These are phyloP conservation scores for Musa acuminata DNA, from an alignment of 176 grass and related monocot species.

Conservation along the genomic window DNA sequence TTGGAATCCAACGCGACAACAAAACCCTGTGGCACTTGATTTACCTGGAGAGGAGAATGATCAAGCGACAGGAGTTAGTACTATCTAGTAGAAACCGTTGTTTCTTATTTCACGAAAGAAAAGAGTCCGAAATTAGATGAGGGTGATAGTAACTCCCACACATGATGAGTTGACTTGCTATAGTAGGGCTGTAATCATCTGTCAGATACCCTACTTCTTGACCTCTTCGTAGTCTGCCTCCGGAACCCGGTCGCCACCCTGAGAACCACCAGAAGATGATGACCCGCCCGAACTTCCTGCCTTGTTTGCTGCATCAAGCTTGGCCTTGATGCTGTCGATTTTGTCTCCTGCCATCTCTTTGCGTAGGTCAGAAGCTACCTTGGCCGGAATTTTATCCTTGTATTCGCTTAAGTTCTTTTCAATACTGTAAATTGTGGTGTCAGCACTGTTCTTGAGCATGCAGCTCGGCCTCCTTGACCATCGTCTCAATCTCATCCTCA, in stretches of 20 bases:
- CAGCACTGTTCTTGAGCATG: conserved; percentile 58
- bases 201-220: conserved; percentile 27
- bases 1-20: too few species aligned
- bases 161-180: too few species aligned
- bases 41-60: too few species aligned
- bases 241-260: conserved; percentile 38
- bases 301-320: conserved; percentile 57
- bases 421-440: conserved; percentile 63
- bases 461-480: conserved; percentile 72
- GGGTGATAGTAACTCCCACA: too few species aligned
- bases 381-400: conserved; percentile 54
- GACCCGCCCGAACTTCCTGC: conserved; percentile 55
- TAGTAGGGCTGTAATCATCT: too few species aligned
- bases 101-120: too few species aligned
- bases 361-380: conserved; percentile 53
- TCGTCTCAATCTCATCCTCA: conserved; percentile 59
- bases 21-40: too few species aligned
- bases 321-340: conserved; percentile 50
- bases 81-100: too few species aligned
- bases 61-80: too few species aligned
- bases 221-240: conserved; percentile 65
- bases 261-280: conserved; percentile 16
- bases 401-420: conserved; percentile 64
- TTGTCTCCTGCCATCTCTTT: conserved; percentile 53
- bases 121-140: too few species aligned